Evolutionary conservation across 108 stramenopile species (phyloP).

Genomic region (Cyclotella choctawhatcheeana): DNA sequence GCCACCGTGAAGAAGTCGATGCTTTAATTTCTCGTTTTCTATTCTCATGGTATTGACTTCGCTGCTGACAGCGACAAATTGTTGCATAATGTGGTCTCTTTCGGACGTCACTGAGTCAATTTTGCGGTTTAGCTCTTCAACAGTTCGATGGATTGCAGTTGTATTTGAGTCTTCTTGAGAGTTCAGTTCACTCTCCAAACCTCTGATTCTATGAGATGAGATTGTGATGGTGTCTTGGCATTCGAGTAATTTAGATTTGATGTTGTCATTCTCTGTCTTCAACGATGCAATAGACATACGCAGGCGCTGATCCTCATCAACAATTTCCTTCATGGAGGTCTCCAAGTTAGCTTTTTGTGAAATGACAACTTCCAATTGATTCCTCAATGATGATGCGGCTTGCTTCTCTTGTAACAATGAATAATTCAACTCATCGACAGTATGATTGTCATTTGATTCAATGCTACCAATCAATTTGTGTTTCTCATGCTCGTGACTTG

Average conservation of each 20-base stretch:
- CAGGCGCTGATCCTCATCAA: background rate
- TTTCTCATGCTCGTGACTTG: background rate
- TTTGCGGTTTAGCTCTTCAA: background rate
- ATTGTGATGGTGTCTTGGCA: background rate
- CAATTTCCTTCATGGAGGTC: background rate
- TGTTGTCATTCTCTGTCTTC: background rate
- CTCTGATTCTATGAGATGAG: too few relatives aligned
- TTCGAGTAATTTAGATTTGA: background rate
- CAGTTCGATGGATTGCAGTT: background rate
- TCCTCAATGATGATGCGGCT: conserved; percentile 2
- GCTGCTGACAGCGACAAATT: background rate
- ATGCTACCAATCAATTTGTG: too few relatives aligned
- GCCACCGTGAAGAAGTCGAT: background rate
- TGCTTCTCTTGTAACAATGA: conserved; percentile 13
- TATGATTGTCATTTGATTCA: background rate
- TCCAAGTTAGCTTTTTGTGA: background rate
- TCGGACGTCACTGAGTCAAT: background rate
- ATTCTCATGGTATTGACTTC: background rate
- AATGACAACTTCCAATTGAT: background rate
- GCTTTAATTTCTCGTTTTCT: background rate
- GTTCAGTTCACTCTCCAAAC: background rate
- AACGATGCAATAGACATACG: background rate
- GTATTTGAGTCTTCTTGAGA: background rate
- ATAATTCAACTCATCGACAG: background rate
- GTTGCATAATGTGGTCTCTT: background rate